Base-by-base conservation (phyloP, 2,329 filamentous ascomycete species). In the Anthostomella pinea region DNA sequence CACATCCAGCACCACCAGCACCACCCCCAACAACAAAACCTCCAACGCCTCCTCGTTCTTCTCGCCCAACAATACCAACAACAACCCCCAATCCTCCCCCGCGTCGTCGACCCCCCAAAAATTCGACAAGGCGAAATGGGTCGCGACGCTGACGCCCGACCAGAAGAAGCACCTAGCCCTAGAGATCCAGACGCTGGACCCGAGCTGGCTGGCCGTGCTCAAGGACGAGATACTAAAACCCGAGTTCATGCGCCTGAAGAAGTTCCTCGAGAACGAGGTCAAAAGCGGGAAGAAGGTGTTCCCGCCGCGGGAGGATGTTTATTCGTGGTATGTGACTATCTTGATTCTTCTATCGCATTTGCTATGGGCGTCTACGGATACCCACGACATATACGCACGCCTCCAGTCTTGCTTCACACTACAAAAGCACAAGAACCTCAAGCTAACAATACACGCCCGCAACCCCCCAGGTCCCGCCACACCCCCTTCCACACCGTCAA, bases 71-170 rank as follows among this genome's bases (percentile, higher is more conserved):
- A n/a, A n/a, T n/a, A n/a, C n/a, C n/a, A n/a, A n/a, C n/a, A n/a
- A n/a, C n/a, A n/a, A n/a, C n/a, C 11, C 16, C 33, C 4, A 23
- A 41, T 27, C 37, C 10, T 18, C 50, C 13, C 30, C 51, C 6
- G 33, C 58, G 11, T 51, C 59, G 21, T 43, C 62, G 4, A 47
- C 66, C 21, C 53, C 64, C 5, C 46, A 60, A 39, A 85, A 78
- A 48, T 97, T 96, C 60, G 77, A 96, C 70, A 96, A 95, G 70
- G 79, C 79, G 29, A 87, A 85, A 64, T 98, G 93, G 93, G 73
- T 90, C n/a, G 77, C 79, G 14, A 77, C 78, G 39, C 72, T 98
- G 45, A 89, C 78, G 0, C 64, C 77, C 0, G 93, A 98, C 67
- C 87, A 96, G 63, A 87, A 80, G 58, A 74, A 83, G 34, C 71